Evolutionary conservation across 176 grass and related monocot genomes (phyloP), one percentile per base, ranked within the genome.

Genomic region (Stipa capillata): DNA sequence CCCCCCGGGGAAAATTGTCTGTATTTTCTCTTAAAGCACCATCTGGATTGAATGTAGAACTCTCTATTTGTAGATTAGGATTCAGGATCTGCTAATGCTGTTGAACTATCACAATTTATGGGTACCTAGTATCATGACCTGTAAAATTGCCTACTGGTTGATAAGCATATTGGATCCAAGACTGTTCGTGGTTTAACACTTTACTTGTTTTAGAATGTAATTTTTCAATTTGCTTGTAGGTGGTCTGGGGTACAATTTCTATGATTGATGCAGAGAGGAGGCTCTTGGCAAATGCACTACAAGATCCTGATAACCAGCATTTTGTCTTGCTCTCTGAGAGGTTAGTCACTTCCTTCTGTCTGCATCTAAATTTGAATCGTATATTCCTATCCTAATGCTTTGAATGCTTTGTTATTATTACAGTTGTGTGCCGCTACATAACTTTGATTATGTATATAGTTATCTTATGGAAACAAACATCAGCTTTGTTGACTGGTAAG

Each of bases 401-500:
- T n/a, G n/a, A 72, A 81, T 56, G 55, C 47, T 65, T 41, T 21
- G 39, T 89, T 72, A 13, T 82, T 17, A 11, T 72, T 86, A 74
- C 88, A 99, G 97, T 52, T 99, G 97, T 84, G 88, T 96, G 52
- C 97, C 97, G 61, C 84, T 99, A 55, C 92, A 99, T 83, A 99
- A 96, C 82, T 96, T 99, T 18, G 97, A 99, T 83, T 99, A 99
- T 91, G 76, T 99, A 53, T 96, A 95, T 89, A 92, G 86, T 77
- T 99, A 95, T 96, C 84, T 99, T 20, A 79, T 87, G 92, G 97
- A 88, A 69, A 99, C 92, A 75, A 99, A 99, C 25, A 80, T 96
- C 81, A 99, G 97, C 88, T 99, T 99, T 91, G 44, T 99, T 91
- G 97, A 99, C 83, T 93, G 92, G 97, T 99, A 87, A 93, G 65